A percentile compares a stretch with the other conserved stretches of the same genome.
Evolutionary conservation across 331 rosid species (phyloP).

Genomic region (Pyracantha coccinea): DNA sequence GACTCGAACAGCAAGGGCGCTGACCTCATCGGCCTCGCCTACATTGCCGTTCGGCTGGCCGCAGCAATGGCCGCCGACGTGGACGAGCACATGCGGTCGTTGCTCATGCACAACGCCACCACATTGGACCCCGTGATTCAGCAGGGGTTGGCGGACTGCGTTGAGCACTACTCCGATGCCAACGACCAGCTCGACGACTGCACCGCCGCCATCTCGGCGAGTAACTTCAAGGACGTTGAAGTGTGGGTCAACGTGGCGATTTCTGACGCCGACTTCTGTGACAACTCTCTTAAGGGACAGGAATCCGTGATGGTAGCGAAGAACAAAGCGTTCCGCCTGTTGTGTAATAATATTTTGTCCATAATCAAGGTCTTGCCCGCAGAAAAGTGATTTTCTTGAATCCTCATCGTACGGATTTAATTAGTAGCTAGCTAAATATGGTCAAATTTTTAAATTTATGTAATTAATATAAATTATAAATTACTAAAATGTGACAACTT

Average conservation of each 20-base stretch:
- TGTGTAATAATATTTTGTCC: constrained; percentile 36
- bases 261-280: constrained; percentile 36
- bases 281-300: constrained; percentile 9
- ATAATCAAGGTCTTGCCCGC: constrained; percentile 7
- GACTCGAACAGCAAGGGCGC: constrained; percentile 20
- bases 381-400: neutral
- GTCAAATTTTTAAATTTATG: neutral
- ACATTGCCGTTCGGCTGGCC: constrained; percentile 32
- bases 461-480: neutral
- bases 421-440: neutral
- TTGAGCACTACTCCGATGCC: constrained; percentile 44
- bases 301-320: neutral
- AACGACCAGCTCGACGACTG: constrained; percentile 53
- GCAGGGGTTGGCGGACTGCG: constrained; percentile 55
- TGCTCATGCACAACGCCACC: constrained; percentile 5
- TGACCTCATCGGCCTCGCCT: constrained; percentile 23
- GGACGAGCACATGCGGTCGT: constrained; percentile 21
- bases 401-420: neutral
- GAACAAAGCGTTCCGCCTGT: constrained; percentile 21
- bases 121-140: constrained; percentile 18
- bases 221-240: constrained; percentile 11
- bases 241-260: constrained; percentile 44
- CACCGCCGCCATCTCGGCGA: constrained; percentile 6
- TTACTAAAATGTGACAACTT: neutral
- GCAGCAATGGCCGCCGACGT: constrained; percentile 33